Evolutionary conservation across 163 green algal genomes (phyloP), one percentile per base, ranked within the genome.

Genomic region (Volvox carteri): DNA sequence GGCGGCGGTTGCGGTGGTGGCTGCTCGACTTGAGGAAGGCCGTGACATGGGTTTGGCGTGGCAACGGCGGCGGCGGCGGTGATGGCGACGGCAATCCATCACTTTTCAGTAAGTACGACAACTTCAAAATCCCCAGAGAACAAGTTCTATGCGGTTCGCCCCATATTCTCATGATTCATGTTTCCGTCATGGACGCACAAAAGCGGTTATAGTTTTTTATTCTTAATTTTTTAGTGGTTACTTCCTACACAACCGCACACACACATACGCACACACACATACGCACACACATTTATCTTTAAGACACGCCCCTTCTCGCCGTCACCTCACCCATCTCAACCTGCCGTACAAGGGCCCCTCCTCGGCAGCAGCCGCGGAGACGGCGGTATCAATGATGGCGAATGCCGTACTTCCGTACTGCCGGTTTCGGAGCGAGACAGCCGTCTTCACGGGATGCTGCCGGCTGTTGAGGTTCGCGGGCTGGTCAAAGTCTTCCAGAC

Each of bases 401-500:
- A 28, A 23, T 65, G 6, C 8, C 19, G 7, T 11, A 65, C 60
- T 12, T 23, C 30, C 41, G 58, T 52, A 52, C 39, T 70, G 80
- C 25, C 28, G 6, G 62, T 72, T 42, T 30, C 5, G 7, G 11
- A 42, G 30, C n/a, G 35, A 30, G 68, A 25, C 41, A 50, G 68
- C 44, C 50, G n/a, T n/a, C n/a, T n/a, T n/a, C n/a, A n/a, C n/a
- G n/a, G n/a, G n/a, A n/a, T n/a, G n/a, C 81, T 65, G 39, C 70
- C 81, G 19, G 90, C 88, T 4, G 90, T 96, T 25, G 39, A 85
- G 16, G 93, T 96, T 60, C 50, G 60, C 2, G 90, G 84, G 11
- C 92, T 97, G 48, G 85, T 84, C n/a, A 95, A 95, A 84, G 78
- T 84, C 14, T 97, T 95, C 84, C 62, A 23, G 39, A 92, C 90